phyloP scores from a whole-genome alignment of 208 protist genomes.

The Leishmania tarentolae region DNA sequence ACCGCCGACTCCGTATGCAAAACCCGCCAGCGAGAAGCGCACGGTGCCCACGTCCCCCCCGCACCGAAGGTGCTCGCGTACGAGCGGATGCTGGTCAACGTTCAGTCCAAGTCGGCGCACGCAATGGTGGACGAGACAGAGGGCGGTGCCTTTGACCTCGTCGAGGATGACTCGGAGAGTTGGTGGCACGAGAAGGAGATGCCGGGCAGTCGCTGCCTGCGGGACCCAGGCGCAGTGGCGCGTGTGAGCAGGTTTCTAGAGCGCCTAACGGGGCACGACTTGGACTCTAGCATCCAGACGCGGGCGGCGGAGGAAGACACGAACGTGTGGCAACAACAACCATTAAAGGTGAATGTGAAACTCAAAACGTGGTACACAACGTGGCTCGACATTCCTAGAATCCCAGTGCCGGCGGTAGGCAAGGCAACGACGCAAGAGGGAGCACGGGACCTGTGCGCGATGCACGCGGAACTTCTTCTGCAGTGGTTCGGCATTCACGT shows the following conservation, averaged over 20 bases:
- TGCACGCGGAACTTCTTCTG: slow-evolving; percentile 74
- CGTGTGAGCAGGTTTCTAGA: slow-evolving; percentile 42
- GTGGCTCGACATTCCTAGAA: slow-evolving; percentile 14
- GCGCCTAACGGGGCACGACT: slow-evolving; percentile 11
- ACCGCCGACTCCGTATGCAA: too few relatives aligned
- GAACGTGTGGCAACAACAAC: slow-evolving; percentile 3
- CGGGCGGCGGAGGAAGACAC: slow-evolving; percentile 25
- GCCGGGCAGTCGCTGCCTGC: slow-evolving; percentile 43
- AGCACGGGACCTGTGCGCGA: slow-evolving; percentile 61
- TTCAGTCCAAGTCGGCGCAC: slow-evolving; percentile 7
- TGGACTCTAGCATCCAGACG: slow-evolving; percentile 5
- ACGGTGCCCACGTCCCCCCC: neutral
- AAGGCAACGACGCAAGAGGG: slow-evolving; percentile 45
- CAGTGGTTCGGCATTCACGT: slow-evolving; percentile 62
- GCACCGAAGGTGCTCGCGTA: neutral
- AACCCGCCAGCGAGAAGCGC: neutral
- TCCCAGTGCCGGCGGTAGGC: slow-evolving; percentile 38
- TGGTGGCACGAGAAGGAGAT: slow-evolving; percentile 44
- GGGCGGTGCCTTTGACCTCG: slow-evolving; percentile 56
- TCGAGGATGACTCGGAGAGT: slow-evolving; percentile 38
- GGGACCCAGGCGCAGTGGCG: slow-evolving; percentile 35
- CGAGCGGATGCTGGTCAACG: neutral
- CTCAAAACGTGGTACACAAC: slow-evolving; percentile 32
- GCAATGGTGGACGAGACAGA: slow-evolving; percentile 60
- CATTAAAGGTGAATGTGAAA: slow-evolving; percentile 1